phyloP scores from a whole-genome alignment of 2,329 filamentous ascomycete genomes.

The Chaetomium sp. region DNA sequence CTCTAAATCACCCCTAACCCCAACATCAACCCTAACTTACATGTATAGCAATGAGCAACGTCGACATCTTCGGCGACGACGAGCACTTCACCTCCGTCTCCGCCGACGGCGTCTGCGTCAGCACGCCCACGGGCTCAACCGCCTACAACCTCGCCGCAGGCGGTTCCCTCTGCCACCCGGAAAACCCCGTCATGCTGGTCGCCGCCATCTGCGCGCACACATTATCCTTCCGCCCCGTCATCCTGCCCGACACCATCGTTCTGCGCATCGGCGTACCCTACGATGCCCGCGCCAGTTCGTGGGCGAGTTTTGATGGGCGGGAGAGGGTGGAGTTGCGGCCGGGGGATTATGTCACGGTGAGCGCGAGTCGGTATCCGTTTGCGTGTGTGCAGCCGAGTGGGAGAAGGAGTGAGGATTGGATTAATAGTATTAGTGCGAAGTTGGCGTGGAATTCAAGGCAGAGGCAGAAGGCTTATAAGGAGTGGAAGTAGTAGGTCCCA shows the following conservation, averaged over 20 bases:
- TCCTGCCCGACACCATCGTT: conserved; percentile 92
- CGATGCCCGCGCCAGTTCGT: conserved; percentile 78
- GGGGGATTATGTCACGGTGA: conserved; percentile 80
- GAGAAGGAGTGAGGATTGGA: conserved; percentile 68
- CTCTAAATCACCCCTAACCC: background rate
- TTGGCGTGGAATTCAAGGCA: conserved; percentile 76
- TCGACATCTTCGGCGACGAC: conserved; percentile 89
- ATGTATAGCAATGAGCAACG: conserved; percentile 71
- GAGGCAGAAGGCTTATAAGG: conserved; percentile 60
- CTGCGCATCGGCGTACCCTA: conserved; percentile 91
- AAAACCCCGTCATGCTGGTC: conserved; percentile 92
- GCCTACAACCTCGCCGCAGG: conserved; percentile 94
- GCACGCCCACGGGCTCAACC: conserved; percentile 89
- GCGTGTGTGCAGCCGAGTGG: conserved; percentile 67
- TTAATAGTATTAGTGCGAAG: conserved; percentile 73
- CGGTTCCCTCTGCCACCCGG: conserved; percentile 90
- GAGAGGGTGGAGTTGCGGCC: conserved; percentile 74
- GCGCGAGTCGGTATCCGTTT: conserved; percentile 73
- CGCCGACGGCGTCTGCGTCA: conserved; percentile 88
- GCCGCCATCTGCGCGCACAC: conserved; percentile 95
- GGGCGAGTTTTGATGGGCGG: conserved; percentile 96
- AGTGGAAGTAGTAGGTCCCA: conserved; percentile 20
- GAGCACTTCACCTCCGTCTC: conserved; percentile 92
- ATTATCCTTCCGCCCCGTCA: conserved; percentile 91
- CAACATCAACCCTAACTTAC: conserved; percentile 1